Base-by-base conservation (phyloP, 1,139 yeast genomes). In the Kurtzmaniella natalensis region DNA sequence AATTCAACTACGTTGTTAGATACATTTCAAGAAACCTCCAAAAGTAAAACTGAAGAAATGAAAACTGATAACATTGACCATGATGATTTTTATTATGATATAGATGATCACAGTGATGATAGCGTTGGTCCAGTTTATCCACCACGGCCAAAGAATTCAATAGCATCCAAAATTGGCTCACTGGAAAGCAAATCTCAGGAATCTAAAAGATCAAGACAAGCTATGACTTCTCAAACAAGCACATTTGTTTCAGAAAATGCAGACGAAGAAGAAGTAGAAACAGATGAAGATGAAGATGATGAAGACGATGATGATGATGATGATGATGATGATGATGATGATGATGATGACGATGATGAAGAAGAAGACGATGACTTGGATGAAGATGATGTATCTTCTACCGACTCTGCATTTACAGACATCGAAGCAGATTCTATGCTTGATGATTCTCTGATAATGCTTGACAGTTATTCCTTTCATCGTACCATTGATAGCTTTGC, bases 321-420 rank as follows among this genome's bases (percentile, higher is more conserved):
- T 3, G 42, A 35, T 7, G 43, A 36, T 2, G 47, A 38, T 3
- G 46, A 37, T 7, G 41, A 40, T 3, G 41, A 43, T 10, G 55
- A 47, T 7, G 51, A 51, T n/a, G 46, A 42, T 8, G 50, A 44
- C 15, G 44, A 44, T 3, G 43, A 40, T 8, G 51, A 51, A 34
- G 43, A 45, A 30, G 24, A 36, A 21, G 53, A 46, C 6, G 53
- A 48, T 24, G 54, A 50, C 20, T 48, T 45, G n/a, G 55, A 51
- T 18, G 50, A 43, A 11, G 53, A 46, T 7, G 66, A 57, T 11
- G 47, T 44, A 1, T 56, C 64, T 0, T 58, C 70, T 1, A 45
- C 58, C 1, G 72, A 67, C 36, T 66, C 72, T 0, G 72, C 72
- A 4, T 68, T 68, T 38, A 68, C 73, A 1, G 73, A 68, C 37